Conservation (phyloP, 2,329 filamentous ascomycete species). For the Exutisphaerella laricina region DNA sequence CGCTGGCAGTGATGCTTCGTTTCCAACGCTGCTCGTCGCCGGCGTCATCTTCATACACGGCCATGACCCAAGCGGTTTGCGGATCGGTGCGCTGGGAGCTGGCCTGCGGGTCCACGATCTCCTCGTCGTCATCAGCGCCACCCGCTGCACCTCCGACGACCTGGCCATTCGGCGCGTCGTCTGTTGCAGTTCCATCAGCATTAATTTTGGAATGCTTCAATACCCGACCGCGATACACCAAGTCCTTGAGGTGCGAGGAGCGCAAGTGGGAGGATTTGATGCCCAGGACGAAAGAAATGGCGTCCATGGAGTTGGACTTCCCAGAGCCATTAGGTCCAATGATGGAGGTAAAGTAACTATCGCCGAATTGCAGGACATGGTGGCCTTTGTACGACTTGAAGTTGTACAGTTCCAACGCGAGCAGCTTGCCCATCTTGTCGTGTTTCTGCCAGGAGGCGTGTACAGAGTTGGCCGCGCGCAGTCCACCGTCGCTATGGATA, state of each 20-base stretch:
- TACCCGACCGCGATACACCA: constrained; percentile 92
- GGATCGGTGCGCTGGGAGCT: constrained; percentile 70
- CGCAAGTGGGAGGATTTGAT: constrained; percentile 98
- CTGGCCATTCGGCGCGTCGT: constrained; percentile 40
- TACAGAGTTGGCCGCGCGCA: no score
- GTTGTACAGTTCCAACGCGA: constrained; percentile 91
- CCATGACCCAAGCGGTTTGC: constrained; percentile 97
- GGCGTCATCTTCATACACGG: constrained; percentile 95
- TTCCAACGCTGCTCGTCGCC: constrained; percentile 96
- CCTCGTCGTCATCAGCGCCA: constrained; percentile 46
- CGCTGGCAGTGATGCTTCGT: constrained; percentile 80
- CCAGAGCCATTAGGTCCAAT: constrained; percentile 99
- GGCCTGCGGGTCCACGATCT: constrained; percentile 50
- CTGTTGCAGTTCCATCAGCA: constrained; percentile 72
- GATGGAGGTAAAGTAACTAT: constrained; percentile 98
- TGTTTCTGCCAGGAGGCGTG: no score
- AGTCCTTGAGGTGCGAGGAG: constrained; percentile 85
- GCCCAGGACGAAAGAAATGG: constrained; percentile 96
- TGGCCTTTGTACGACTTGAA: constrained; percentile 99
- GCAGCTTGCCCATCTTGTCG: constrained; percentile 83
- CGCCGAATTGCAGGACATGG: constrained; percentile 87
- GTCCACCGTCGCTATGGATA: no score
- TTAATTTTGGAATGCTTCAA: constrained; percentile 90
- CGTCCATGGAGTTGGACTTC: constrained; percentile 99
- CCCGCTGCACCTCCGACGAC: constrained; percentile 48